These are phyloP conservation scores for Cystobasidiaceae sp. DNA, from an alignment of 1,284 basidiomycete genomes.

Conservation along the genomic window DNA sequence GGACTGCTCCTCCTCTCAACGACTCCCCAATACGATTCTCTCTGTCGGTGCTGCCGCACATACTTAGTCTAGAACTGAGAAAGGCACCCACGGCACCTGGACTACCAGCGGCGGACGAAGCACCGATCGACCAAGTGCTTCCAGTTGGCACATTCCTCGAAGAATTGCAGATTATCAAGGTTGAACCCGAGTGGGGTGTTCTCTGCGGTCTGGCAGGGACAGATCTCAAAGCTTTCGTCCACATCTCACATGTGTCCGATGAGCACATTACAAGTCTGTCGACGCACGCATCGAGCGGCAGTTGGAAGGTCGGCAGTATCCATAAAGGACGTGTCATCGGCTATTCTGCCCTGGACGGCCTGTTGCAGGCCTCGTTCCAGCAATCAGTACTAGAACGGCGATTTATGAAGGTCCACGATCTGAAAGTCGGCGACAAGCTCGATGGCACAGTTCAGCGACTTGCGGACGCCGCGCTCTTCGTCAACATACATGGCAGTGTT, in stretches of 20 bases:
- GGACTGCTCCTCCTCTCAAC: constrained; percentile 57
- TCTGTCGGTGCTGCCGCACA: constrained; percentile 68
- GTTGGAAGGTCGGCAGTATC: constrained; percentile 70
- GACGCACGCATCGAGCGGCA: constrained; percentile 63
- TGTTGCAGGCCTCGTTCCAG: constrained; percentile 79
- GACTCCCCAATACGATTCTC: constrained; percentile 66
- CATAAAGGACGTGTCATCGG: constrained; percentile 88
- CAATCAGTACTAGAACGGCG: constrained; percentile 76
- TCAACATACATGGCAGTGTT: constrained; percentile 75
- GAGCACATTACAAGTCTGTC: constrained; percentile 66
- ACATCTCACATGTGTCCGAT: constrained; percentile 89
- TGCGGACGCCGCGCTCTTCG: constrained; percentile 71
- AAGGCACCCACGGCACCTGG: constrained; percentile 30
- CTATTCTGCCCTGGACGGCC: constrained; percentile 78
- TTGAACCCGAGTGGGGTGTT: constrained; percentile 77
- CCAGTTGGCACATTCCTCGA: constrained; percentile 70
- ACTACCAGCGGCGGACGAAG: constrained; percentile 37
- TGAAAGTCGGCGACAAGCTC: constrained; percentile 74
- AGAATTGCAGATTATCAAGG: constrained; percentile 62
- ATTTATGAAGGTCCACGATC: constrained; percentile 79
- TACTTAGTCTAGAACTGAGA: constrained; percentile 54
- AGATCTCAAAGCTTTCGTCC: constrained; percentile 67
- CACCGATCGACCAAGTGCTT: constrained; percentile 56
- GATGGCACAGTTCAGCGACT: constrained; percentile 67
- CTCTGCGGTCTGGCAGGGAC: constrained; percentile 58